Conservation (phyloP, 805 yeast species). For the Candida sithepensis region DNA sequence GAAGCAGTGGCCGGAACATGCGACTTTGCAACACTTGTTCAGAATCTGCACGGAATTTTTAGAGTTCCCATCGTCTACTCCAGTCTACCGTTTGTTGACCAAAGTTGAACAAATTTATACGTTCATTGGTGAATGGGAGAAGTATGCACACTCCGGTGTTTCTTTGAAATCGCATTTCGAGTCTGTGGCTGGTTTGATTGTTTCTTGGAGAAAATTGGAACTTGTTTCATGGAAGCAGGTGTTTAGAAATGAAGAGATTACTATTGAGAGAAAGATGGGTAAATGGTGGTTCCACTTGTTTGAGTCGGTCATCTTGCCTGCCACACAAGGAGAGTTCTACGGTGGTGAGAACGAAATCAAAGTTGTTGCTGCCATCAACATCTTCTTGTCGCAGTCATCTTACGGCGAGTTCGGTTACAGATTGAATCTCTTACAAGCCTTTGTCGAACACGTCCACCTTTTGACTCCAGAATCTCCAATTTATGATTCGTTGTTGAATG, state of each 20-base stretch:
- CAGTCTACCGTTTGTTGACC: conserved; percentile 72
- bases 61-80: conserved; percentile 57
- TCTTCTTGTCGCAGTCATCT: conserved; percentile 72
- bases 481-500: conserved; percentile 48
- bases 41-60: conserved; percentile 66
- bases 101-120: conserved; percentile 86
- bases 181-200: conserved; percentile 62
- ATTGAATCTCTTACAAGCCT: conserved; percentile 59
- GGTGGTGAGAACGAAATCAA: conserved; percentile 32
- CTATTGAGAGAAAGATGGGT: conserved; percentile 49
- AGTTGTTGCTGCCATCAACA: conserved; percentile 58
- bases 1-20: conserved; percentile 91
- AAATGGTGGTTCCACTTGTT: conserved; percentile 92
- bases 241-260: conserved; percentile 59
- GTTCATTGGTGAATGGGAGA: conserved; percentile 87
- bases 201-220: conserved; percentile 89
- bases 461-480: conserved; percentile 27
- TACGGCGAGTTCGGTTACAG: conserved; percentile 70
- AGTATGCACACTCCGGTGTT: conserved; percentile 78
- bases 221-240: conserved; percentile 80
- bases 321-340: conserved; percentile 37
- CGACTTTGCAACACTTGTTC: conserved; percentile 67
- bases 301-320: conserved; percentile 66
- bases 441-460: conserved; percentile 48
- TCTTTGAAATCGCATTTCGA: conserved; percentile 56